A percentile compares a stretch with the other conserved stretches of the same genome.
phyloP scores from a whole-genome alignment of 176 grass and related monocot genomes.

The Phoenix dactylifera region DNA sequence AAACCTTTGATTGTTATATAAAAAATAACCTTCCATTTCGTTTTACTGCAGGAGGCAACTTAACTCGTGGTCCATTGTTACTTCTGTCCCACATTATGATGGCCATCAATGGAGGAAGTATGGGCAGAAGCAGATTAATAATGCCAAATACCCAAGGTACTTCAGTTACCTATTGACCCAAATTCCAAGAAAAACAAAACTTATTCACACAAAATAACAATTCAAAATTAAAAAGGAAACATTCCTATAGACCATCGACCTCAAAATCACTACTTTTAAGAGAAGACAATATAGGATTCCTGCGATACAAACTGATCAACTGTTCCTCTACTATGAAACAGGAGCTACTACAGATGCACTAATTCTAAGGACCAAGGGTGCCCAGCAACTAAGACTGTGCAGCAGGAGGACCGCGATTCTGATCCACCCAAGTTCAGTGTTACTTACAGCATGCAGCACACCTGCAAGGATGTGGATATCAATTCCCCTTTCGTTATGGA shows the following conservation, averaged over 20 bases:
- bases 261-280: too few species aligned
- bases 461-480: constrained; percentile 9
- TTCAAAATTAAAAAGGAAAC: too few species aligned
- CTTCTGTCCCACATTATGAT: constrained; percentile 30
- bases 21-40: neutral
- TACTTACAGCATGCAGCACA: constrained; percentile 26
- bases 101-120: constrained; percentile 51
- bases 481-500: neutral
- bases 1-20: neutral
- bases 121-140: constrained; percentile 43
- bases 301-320: too few species aligned
- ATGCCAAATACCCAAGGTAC: constrained; percentile 28
- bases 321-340: neutral
- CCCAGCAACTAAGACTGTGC: constrained; percentile 41
- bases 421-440: constrained; percentile 18
- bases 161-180: neutral
- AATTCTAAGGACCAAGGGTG: constrained; percentile 34
- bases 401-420: constrained; percentile 17
- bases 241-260: too few species aligned
- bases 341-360: constrained; percentile 58
- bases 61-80: constrained; percentile 16
- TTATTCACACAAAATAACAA: too few species aligned
- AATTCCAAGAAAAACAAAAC: too few species aligned
- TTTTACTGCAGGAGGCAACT: constrained; percentile 1
- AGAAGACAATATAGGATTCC: too few species aligned